Percentiles rank a stretch among this genome's conserved stretches.
Evolutionary conservation across 176 grass and related monocot species (phyloP).

Genomic region (Eragrostis nindensis): DNA sequence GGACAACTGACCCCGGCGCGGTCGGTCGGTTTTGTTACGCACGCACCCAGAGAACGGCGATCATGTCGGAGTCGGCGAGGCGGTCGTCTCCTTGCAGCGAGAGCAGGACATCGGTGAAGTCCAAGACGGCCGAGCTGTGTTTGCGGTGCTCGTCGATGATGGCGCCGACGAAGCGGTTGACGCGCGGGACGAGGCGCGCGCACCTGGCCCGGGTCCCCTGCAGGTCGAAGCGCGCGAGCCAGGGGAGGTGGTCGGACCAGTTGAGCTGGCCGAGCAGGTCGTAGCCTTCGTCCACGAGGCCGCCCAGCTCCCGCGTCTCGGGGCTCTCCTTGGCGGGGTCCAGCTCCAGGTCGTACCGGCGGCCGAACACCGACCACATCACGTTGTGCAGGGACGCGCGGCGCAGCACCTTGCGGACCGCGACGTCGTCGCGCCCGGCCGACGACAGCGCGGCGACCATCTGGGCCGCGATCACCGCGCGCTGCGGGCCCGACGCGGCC

Average conservation of each 20-base stretch:
- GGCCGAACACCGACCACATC: slow-evolving; percentile 90
- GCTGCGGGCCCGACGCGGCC: slow-evolving; percentile 51
- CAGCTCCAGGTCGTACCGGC: slow-evolving; percentile 56
- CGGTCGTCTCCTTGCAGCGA: slow-evolving; percentile 63
- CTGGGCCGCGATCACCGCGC: slow-evolving; percentile 59
- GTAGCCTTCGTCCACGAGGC: slow-evolving; percentile 87
- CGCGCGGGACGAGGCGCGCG: slow-evolving; percentile 58
- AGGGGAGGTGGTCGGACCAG: slow-evolving; percentile 92
- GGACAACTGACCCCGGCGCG: too few species aligned
- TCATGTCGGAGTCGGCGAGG: slow-evolving; percentile 72
- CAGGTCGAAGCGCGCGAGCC: slow-evolving; percentile 65
- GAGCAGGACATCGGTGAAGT: slow-evolving; percentile 86
- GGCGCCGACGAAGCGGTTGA: slow-evolving; percentile 66
- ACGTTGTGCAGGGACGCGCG: slow-evolving; percentile 75
- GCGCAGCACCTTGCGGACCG: slow-evolving; percentile 57
- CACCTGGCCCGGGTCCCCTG: slow-evolving; percentile 64
- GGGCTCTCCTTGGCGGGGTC: slow-evolving; percentile 33
- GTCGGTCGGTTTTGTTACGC: not conserved
- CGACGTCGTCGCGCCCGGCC: slow-evolving; percentile 16
- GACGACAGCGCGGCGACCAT: slow-evolving; percentile 42
- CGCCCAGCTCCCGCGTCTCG: slow-evolving; percentile 60
- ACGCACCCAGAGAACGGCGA: slow-evolving; percentile 88
- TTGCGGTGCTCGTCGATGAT: slow-evolving; percentile 71
- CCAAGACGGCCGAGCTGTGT: not conserved
- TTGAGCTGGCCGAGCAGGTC: slow-evolving; percentile 75